phyloP scores from a whole-genome alignment of 495 filamentous ascomycete species.

The Aspergillus ellipticus region DNA sequence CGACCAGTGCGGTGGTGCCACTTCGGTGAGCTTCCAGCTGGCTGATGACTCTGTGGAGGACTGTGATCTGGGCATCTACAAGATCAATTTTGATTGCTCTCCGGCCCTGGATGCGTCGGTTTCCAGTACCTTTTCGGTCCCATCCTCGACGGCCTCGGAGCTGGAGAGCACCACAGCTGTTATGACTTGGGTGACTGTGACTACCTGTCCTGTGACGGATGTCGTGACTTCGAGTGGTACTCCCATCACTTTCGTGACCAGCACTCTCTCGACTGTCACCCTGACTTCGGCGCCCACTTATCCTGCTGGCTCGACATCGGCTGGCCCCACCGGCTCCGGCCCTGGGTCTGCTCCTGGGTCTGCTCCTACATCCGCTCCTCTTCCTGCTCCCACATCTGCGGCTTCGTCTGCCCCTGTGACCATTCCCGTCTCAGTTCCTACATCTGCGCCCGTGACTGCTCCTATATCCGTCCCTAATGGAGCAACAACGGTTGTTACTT shows the following conservation, averaged over 20 bases:
- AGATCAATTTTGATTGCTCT: slow-evolving; percentile 76
- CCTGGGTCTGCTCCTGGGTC: background rate
- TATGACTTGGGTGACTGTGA: slow-evolving; percentile 28
- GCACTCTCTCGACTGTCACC: slow-evolving; percentile 30
- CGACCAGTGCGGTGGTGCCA: slow-evolving; percentile 88
- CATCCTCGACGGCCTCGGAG: background rate
- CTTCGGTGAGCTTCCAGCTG: slow-evolving; percentile 70
- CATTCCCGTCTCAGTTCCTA: too few relatives aligned
- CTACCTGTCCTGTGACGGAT: slow-evolving; percentile 28
- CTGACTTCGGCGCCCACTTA: slow-evolving; percentile 27
- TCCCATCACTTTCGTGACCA: slow-evolving; percentile 27
- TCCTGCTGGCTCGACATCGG: background rate
- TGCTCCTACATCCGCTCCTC: too few relatives aligned
- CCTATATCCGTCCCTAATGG: background rate
- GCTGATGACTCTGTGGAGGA: slow-evolving; percentile 49
- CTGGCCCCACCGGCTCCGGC: slow-evolving; percentile 10
- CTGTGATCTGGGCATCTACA: slow-evolving; percentile 72
- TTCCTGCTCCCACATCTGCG: too few relatives aligned
- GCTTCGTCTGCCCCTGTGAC: too few relatives aligned
- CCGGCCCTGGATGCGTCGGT: slow-evolving; percentile 28
- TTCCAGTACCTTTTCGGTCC: slow-evolving; percentile 17
- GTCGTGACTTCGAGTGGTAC: slow-evolving; percentile 28
- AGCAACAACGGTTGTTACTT: slow-evolving; percentile 20
- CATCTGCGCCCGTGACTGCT: background rate
- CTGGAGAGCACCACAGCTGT: slow-evolving; percentile 13